These are phyloP conservation scores for Simmondsia chinensis DNA, from an alignment of 148 eudicot species.

Conservation along the genomic window DNA sequence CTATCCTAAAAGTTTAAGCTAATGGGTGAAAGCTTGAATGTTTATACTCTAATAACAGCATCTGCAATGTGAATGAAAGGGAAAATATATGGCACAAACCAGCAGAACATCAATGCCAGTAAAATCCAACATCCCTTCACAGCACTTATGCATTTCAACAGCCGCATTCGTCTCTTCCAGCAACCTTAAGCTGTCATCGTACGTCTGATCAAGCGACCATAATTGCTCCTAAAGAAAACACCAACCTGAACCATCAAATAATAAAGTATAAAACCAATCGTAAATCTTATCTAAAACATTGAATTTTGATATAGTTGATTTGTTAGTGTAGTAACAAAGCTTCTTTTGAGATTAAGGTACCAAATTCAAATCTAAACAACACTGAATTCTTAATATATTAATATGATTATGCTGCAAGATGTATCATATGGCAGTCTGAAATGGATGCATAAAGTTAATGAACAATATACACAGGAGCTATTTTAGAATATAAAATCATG, in stretches of 20 bases:
- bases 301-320: neutral
- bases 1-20: too few relatives aligned
- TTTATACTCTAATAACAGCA: neutral
- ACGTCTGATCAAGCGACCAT: slow-evolving; percentile 52
- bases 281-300: neutral
- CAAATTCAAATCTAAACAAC: too few relatives aligned
- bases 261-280: slow-evolving; percentile 4
- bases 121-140: slow-evolving; percentile 52
- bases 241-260: neutral
- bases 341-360: too few relatives aligned
- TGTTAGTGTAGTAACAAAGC: too few relatives aligned
- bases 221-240: slow-evolving; percentile 47
- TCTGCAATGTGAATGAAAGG: neutral
- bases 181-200: slow-evolving; percentile 60
- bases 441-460: too few relatives aligned
- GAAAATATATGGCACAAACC: slow-evolving; percentile 28
- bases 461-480: too few relatives aligned
- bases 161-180: slow-evolving; percentile 82
- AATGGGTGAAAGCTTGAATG: too few relatives aligned
- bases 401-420: too few relatives aligned
- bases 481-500: too few relatives aligned
- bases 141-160: slow-evolving; percentile 67
- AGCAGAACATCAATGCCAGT: slow-evolving; percentile 34
- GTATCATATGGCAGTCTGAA: too few relatives aligned
- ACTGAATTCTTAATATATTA: too few relatives aligned